A percentile compares a stretch with the other conserved stretches of the same genome.
phyloP scores from a whole-genome alignment of 2,329 filamentous ascomycete genomes.

The Apiospora pterosperma region DNA sequence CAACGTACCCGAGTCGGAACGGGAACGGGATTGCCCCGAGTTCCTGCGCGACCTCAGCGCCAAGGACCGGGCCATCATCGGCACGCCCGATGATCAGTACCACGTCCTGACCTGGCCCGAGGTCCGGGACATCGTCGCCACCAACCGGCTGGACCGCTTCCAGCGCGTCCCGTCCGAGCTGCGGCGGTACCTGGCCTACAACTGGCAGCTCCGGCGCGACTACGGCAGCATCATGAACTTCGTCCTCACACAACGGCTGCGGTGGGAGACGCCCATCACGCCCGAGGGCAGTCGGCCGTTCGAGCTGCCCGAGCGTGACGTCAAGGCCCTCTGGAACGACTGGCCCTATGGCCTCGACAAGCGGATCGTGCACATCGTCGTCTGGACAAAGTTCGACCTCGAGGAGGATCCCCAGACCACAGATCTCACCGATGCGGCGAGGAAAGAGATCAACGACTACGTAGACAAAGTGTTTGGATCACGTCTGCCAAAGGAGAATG shows the following conservation, averaged over 20 bases:
- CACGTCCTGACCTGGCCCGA: conserved; percentile 63
- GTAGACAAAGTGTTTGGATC: conserved; percentile 64
- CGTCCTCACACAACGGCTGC: conserved; percentile 65
- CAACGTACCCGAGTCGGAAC: conserved; percentile 64
- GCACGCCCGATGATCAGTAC: conserved; percentile 67
- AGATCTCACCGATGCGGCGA: conserved; percentile 63
- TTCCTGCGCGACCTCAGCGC: conserved; percentile 60
- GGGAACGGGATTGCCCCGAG: conserved; percentile 65
- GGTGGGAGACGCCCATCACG: conserved; percentile 55
- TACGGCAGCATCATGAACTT: conserved; percentile 79
- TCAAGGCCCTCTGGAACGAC: conserved; percentile 81
- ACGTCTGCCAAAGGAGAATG: conserved; percentile 47
- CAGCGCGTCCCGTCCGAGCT: conserved; percentile 74
- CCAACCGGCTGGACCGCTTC: conserved; percentile 73
- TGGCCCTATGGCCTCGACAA: conserved; percentile 88
- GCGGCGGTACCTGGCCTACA: conserved; percentile 72
- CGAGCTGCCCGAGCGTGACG: conserved; percentile 45
- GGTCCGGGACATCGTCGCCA: conserved; percentile 57
- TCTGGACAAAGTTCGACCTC: conserved; percentile 89
- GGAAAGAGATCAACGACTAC: conserved; percentile 65
- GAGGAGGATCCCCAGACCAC: conserved; percentile 63
- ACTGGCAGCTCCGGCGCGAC: conserved; percentile 56
- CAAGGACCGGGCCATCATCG: conserved; percentile 70
- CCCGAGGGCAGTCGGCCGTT: conserved; percentile 38
- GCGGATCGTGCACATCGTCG: conserved; percentile 77